These are phyloP conservation scores for Trametes cinnabarina DNA, from an alignment of 768 basidiomycete species.

Conservation along the genomic window DNA sequence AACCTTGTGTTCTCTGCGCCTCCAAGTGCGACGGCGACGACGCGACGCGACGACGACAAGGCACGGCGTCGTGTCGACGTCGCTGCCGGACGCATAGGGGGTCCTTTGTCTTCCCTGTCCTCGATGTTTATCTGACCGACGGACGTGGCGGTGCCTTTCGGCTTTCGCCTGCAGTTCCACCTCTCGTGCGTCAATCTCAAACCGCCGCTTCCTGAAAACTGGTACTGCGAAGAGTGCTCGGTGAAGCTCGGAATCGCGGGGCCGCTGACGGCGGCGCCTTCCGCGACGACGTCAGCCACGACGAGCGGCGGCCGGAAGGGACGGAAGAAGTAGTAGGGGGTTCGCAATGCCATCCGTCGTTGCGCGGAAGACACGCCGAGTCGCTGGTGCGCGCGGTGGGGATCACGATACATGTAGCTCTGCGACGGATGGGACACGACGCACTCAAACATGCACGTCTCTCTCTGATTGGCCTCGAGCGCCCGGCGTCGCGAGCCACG, in stretches of 20 bases:
- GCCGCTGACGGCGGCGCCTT: constrained; percentile 8
- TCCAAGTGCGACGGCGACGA: not conserved
- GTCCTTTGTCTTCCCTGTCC: not conserved
- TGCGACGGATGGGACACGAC: too few species aligned
- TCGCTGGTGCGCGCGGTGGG: too few species aligned
- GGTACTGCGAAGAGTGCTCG: constrained; percentile 59
- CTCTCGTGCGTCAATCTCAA: constrained; percentile 58
- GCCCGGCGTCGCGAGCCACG: not conserved
- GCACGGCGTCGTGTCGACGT: not conserved
- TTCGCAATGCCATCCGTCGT: too few species aligned
- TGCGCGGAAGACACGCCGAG: not conserved
- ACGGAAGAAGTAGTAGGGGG: constrained; percentile 41
- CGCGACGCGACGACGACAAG: not conserved
- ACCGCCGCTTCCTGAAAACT: constrained; percentile 53
- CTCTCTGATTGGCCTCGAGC: too few species aligned
- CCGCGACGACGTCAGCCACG: not conserved
- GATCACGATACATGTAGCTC: too few species aligned
- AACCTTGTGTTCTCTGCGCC: not conserved
- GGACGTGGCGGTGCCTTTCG: not conserved
- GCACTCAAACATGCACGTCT: too few species aligned
- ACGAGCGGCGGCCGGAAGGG: constrained; percentile 35
- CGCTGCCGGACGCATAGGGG: not conserved
- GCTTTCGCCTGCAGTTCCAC: constrained; percentile 47
- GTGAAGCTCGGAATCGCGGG: constrained; percentile 21
- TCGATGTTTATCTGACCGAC: not conserved